phyloP scores from a whole-genome alignment of 129 eudicot species.

The Solidago caesia region DNA sequence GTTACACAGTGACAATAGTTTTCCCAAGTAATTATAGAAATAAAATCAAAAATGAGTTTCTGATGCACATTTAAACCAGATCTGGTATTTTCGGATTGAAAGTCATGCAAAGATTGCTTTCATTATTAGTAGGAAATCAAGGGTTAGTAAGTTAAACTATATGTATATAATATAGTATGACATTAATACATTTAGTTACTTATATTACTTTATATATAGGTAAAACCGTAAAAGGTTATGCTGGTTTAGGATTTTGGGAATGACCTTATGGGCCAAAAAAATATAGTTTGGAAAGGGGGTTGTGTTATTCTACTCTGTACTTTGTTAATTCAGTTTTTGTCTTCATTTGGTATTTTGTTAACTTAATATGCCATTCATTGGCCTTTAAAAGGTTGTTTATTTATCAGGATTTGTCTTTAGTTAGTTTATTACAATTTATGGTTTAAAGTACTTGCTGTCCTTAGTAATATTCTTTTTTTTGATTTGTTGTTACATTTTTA shows the following conservation, averaged over 20 bases:
- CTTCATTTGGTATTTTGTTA: constrained; percentile 14
- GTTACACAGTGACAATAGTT: no score
- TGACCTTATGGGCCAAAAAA: not conserved
- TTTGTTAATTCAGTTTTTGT: constrained; percentile 26
- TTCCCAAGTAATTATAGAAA: not conserved
- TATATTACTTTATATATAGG: not conserved
- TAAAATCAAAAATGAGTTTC: not conserved
- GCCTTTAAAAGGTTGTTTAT: constrained; percentile 3
- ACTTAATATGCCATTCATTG: constrained; percentile 10
- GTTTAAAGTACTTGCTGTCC: constrained; percentile 18
- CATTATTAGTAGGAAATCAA: not conserved
- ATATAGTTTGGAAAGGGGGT: not conserved
- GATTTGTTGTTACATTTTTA: constrained; percentile 26
- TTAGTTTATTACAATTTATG: constrained; percentile 21
- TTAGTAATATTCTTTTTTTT: constrained; percentile 18
- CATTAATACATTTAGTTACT: not conserved
- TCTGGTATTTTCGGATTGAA: not conserved
- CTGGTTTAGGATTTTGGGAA: no score
- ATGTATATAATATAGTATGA: not conserved
- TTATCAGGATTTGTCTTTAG: not conserved
- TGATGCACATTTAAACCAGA: not conserved
- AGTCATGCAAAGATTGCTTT: constrained; percentile 6
- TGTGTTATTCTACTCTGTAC: not conserved
- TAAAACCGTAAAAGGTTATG: not conserved
- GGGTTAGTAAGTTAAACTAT: not conserved